Base-by-base conservation (phyloP, 2,329 filamentous ascomycete genomes). In the Fonsecaea erecta region DNA sequence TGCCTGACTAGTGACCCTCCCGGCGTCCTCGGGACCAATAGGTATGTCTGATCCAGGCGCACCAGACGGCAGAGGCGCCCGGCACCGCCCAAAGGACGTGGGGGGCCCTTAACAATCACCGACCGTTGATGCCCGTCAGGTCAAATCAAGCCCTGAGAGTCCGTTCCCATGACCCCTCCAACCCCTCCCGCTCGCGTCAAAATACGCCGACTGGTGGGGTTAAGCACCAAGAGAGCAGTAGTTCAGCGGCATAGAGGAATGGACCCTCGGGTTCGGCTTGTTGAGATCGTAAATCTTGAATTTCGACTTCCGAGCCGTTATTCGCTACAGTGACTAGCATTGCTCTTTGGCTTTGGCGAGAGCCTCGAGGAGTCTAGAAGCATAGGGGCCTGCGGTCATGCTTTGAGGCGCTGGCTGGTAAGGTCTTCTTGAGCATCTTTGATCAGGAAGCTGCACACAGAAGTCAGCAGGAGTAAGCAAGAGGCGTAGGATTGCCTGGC, bases 371-470 rank as follows among this genome's bases (percentile, higher is more conserved):
- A 8, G 24, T 26, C n/a, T n/a, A n/a, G 11, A n/a, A 9, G 21
- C 30, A 11, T 21, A 48, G 21, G 18, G 28, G 30, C 5, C 24
- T 11, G 18, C n/a, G 43, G 62, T 78, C 75, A 90, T 71, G 88
- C 86, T 78, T 96, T 96, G 64, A 92, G 79, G 72, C 91, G 84
- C 72, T 88, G 85, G 68, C 85, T 85, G 48, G 90, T 86, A 72
- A 96, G 84, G 72, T 97, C 93, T 73, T 96, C 90, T 73, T 90
- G 86, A 3, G 92, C 87, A 77, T 97, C 93, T 77, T 88, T 93
- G 68, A 97, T 81, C 68, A 98, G 80, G 77, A 96, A 98, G 73
- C 93, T 97, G 71, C 28, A 60, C 68, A 5, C 18, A 53, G 66
- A 56, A 46, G 18, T 59, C 54, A 40, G 57, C 34, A 32, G 28